A percentile compares a stretch with the other conserved stretches of the same genome.
These are phyloP conservation scores for Paraconiothyrium sp. DNA, from an alignment of 2,329 filamentous ascomycete species.

Conservation along the genomic window DNA sequence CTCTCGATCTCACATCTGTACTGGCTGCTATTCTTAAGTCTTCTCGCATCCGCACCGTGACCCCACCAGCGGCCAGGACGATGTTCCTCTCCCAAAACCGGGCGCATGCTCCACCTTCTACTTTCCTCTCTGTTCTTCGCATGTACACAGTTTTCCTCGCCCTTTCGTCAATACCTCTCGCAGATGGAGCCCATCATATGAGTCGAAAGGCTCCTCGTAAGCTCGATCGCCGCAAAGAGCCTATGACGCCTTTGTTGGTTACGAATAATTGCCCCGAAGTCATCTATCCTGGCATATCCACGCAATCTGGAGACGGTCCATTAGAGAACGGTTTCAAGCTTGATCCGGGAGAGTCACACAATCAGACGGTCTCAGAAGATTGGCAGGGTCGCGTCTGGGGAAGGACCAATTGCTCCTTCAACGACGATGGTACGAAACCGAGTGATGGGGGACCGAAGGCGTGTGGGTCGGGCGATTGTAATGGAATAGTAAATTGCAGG, in stretches of 20 bases:
- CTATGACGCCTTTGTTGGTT: constrained; percentile 67
- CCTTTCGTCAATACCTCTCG: constrained; percentile 32
- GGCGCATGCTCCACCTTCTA: constrained; percentile 15
- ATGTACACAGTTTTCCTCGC: constrained; percentile 36
- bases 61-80: constrained; percentile 23
- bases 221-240: constrained; percentile 41
- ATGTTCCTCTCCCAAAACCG: constrained; percentile 30
- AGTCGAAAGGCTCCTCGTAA: constrained; percentile 38
- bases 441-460: constrained; percentile 61
- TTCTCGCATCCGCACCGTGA: not conserved
- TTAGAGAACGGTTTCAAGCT: constrained; percentile 75
- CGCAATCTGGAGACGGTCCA: constrained; percentile 75
- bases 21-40: constrained; percentile 23
- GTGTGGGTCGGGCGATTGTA: constrained; percentile 81
- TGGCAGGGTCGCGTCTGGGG: constrained; percentile 88
- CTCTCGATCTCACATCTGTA: constrained; percentile 4
- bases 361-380: constrained; percentile 72
- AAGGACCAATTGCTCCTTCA: constrained; percentile 83
- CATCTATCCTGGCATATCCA: constrained; percentile 80
- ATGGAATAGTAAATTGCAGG: constrained; percentile 73
- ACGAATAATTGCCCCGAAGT: constrained; percentile 76
- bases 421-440: constrained; percentile 67
- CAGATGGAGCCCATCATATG: constrained; percentile 47
- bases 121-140: constrained; percentile 24
- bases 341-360: constrained; percentile 63